Base-by-base conservation (phyloP, 805 yeast genomes). In the Nakazawaea wyomingensis region DNA sequence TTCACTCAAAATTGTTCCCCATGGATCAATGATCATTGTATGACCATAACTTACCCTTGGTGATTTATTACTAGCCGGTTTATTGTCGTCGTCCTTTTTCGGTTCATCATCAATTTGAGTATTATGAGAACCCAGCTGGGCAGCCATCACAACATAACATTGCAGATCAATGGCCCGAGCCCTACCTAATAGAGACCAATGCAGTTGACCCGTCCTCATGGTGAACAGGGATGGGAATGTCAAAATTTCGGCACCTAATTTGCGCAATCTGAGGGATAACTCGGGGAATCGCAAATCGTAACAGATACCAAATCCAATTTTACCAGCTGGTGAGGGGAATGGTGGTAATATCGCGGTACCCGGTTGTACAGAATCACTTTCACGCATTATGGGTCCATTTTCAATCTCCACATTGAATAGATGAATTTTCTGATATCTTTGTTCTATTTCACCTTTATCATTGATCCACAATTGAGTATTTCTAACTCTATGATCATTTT, bases 161-260 rank as follows among this genome's bases (percentile, higher is more conserved):
- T 93, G 98, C 1, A 91, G 75, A 56, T 90, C 96, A 10, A 91
- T 74, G 4, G 98, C 98, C 37, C 97, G 68, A 0, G 96, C 83
- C 21, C 78, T 69, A 1, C 87, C 96, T 40, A 91, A 66, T 1
- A 76, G 60, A 41, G 79, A 79, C 96, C 97, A 91, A 56, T 91
- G 99, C 1, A 91, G 87, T 40, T 78, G 78, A 1, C 99, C 99
- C 0, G 98, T 91, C 49, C 81, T 80, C 57, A 85, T 76, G 0
- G 96, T 93, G 70, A 95, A 93, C 0, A 98, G 98, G 20, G 95
- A 82, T 0, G 99, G 98, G 53, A 69, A 91, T 2, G 91, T 75
- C 31, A 91, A 52, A 18, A 91, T 66, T 45, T 86, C 73, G 1
- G 96, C 95, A 3, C 96, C 96, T 41, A 64, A 52, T 8, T 75